phyloP scores from a whole-genome alignment of 495 filamentous ascomycete species.

The Neurospora intermedia region DNA sequence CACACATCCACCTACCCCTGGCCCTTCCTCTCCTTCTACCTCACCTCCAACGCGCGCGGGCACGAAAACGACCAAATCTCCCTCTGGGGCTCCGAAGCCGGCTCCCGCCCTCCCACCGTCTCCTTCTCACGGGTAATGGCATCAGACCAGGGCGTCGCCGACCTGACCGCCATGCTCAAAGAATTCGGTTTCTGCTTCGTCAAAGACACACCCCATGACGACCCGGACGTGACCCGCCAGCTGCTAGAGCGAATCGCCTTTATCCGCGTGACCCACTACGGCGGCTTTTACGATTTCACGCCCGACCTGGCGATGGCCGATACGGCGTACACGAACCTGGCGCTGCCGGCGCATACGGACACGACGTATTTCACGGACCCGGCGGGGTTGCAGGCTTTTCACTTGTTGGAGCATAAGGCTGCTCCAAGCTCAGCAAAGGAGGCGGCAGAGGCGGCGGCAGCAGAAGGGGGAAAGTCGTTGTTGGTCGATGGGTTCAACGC shows the following conservation, averaged over 20 bases:
- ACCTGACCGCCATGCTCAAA: conserved; percentile 32
- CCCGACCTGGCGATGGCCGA: conserved; percentile 80
- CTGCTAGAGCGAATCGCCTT: conserved; percentile 72
- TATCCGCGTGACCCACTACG: conserved; percentile 82
- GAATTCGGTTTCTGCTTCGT: conserved; percentile 63
- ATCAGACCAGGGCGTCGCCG: conserved; percentile 8
- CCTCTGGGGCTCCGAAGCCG: conserved; percentile 20
- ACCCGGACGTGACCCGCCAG: conserved; percentile 54
- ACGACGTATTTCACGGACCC: conserved; percentile 91
- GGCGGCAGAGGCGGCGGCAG: conserved; percentile 37
- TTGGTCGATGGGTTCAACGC: conserved; percentile 78
- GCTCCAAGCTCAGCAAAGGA: conserved; percentile 10
- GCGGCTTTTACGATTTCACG: conserved; percentile 91
- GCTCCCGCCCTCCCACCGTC: conserved; percentile 38
- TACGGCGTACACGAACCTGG: conserved; percentile 81
- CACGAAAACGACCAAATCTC: neutral
- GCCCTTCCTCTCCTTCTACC: conserved; percentile 42
- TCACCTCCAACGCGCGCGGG: conserved; percentile 12
- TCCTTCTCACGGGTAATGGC: conserved; percentile 50
- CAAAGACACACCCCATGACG: conserved; percentile 47
- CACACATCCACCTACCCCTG: conserved; percentile 48
- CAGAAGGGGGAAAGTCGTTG: conserved; percentile 55
- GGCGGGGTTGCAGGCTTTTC: conserved; percentile 80
- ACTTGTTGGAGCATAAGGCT: conserved; percentile 63
- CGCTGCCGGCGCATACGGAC: conserved; percentile 74